Evolutionary conservation across 176 grass and related monocot species (phyloP).

Genomic region (Carex pumila): DNA sequence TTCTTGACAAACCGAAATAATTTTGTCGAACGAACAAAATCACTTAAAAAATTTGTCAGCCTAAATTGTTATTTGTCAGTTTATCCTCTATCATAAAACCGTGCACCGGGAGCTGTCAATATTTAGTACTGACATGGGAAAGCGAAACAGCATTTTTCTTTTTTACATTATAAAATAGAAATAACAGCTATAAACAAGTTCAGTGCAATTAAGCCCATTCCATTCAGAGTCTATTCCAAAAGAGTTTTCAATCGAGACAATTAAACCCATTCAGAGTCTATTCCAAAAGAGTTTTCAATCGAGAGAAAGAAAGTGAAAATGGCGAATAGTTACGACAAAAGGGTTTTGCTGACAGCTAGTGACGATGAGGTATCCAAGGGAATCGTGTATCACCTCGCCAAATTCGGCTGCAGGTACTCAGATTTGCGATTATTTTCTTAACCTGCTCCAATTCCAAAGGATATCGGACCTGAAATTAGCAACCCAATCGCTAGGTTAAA

Average conservation of each 20-base stretch:
- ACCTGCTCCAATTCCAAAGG: neutral
- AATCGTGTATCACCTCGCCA: conserved; percentile 50
- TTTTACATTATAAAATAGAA: neutral
- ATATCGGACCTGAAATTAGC: neutral
- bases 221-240: neutral
- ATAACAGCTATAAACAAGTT: neutral
- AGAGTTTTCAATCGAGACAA: too few relatives aligned
- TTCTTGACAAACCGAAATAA: too few relatives aligned
- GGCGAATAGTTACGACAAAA: conserved; percentile 42
- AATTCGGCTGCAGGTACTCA: conserved; percentile 60
- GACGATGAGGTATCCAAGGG: conserved; percentile 67
- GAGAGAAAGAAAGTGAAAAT: conserved; percentile 16
- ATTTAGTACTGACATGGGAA: neutral
- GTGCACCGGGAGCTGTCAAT: neutral
- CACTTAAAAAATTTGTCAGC: neutral
- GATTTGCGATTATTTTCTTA: neutral
- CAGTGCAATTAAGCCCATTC: neutral
- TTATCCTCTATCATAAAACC: neutral
- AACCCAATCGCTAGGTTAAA: neutral
- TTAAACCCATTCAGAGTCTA: too few relatives aligned
- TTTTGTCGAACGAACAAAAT: too few relatives aligned
- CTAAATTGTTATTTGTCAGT: neutral
- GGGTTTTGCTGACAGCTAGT: conserved; percentile 53
- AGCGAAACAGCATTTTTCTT: neutral
- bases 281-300: neutral